Conservation (phyloP, 345 rosid species). For the Clausena lansium region DNA sequence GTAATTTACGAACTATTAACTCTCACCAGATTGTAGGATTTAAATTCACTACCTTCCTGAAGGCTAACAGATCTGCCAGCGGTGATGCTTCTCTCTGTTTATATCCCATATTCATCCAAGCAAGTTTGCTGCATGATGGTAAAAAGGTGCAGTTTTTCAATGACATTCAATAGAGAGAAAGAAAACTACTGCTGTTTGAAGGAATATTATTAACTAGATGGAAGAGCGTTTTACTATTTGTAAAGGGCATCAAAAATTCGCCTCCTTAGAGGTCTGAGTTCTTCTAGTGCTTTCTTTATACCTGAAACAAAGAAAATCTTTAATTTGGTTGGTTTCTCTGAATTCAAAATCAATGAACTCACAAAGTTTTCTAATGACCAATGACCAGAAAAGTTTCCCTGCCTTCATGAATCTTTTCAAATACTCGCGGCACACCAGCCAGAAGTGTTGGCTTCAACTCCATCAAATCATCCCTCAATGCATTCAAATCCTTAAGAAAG, state of each 20-base stretch:
- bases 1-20: neutral
- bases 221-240: conserved; percentile 50
- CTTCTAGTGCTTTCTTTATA: conserved; percentile 59
- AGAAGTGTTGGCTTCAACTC: conserved; percentile 87
- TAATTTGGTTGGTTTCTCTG: neutral
- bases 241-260: conserved; percentile 66
- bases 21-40: conserved; percentile 6
- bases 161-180: neutral
- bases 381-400: conserved; percentile 17
- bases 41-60: conserved; percentile 68
- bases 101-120: conserved; percentile 83
- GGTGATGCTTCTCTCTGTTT: conserved; percentile 78
- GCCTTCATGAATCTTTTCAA: conserved; percentile 86
- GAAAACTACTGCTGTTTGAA: neutral
- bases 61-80: conserved; percentile 85
- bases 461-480: conserved; percentile 74
- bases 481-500: conserved; percentile 63
- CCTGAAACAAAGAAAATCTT: conserved; percentile 31
- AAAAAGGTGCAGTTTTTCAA: neutral
- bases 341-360: conserved; percentile 10
- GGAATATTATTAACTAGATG: neutral
- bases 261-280: conserved; percentile 72
- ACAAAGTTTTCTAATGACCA: neutral
- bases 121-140: conserved; percentile 66
- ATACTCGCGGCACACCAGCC: conserved; percentile 95